phyloP scores from a whole-genome alignment of 176 grass and related monocot species.

The Areca catechu region DNA sequence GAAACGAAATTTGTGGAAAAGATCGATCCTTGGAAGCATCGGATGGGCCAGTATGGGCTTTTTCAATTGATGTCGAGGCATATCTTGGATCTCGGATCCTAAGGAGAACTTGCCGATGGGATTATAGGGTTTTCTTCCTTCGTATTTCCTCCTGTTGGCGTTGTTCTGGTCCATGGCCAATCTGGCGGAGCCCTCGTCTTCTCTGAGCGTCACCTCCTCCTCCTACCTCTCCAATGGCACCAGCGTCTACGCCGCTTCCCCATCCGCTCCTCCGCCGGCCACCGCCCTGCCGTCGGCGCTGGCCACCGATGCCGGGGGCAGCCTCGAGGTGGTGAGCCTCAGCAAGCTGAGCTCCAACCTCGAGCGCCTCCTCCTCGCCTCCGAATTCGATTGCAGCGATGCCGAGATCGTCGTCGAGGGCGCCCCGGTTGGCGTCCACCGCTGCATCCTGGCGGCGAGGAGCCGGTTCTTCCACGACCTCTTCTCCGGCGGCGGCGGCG shows the following conservation, averaged over 20 bases:
- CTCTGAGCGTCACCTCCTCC: constrained; percentile 18
- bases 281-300: constrained; percentile 14
- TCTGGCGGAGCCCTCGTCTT: constrained; percentile 12
- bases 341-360: constrained; percentile 70
- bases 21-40: no score
- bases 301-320: constrained; percentile 6
- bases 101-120: no score
- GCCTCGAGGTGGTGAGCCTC: constrained; percentile 59
- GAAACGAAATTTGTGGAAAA: no score
- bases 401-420: constrained; percentile 79
- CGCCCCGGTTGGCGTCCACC: constrained; percentile 56
- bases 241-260: not conserved
- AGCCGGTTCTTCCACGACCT: constrained; percentile 71
- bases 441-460: constrained; percentile 80
- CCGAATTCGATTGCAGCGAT: constrained; percentile 76
- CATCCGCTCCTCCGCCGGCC: not conserved
- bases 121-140: no score
- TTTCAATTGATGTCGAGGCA: no score
- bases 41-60: no score
- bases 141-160: no score
- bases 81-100: no score
- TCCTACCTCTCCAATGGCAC: constrained; percentile 27
- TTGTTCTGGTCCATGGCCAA: constrained; percentile 1
- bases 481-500: constrained; percentile 18
- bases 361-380: constrained; percentile 52